A percentile compares a stretch with the other conserved stretches of the same genome.
Evolutionary conservation across 192 early-diverging fungal species (phyloP).

Genomic region (Mortierella claussenii): DNA sequence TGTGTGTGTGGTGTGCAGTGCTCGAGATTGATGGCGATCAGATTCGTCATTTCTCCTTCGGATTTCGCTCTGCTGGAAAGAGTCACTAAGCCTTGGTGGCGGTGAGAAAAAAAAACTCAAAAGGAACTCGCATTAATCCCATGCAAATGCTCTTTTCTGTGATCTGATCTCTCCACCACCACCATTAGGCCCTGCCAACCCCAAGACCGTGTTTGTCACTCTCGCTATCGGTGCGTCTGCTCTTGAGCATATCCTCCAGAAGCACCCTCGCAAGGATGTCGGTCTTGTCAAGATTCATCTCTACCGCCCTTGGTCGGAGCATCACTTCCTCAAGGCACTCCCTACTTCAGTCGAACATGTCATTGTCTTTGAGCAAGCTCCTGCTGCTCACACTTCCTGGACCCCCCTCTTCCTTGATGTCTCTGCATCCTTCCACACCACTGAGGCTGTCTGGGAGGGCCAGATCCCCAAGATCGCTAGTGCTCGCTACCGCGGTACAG

Average conservation of each 20-base stretch:
- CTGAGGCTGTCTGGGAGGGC: slow-evolving; percentile 56
- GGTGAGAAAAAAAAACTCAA: neutral
- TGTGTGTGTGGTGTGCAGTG: no score
- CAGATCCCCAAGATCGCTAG: slow-evolving; percentile 55
- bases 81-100: no score
- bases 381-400: slow-evolving; percentile 71
- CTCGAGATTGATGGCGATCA: slow-evolving; percentile 9
- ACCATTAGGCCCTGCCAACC: slow-evolving; percentile 57
- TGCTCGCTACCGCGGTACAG: slow-evolving; percentile 59
- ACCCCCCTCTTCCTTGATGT: slow-evolving; percentile 90
- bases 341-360: slow-evolving; percentile 73
- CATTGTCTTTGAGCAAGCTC: slow-evolving; percentile 72
- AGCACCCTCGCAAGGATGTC: slow-evolving; percentile 50
- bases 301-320: slow-evolving; percentile 80
- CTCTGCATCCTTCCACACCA: slow-evolving; percentile 72
- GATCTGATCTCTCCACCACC: slow-evolving; percentile 30
- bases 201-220: slow-evolving; percentile 80
- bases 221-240: slow-evolving; percentile 72
- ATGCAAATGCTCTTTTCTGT: neutral
- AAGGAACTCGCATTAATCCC: neutral
- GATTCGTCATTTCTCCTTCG: slow-evolving; percentile 35
- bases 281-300: slow-evolving; percentile 82
- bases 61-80: slow-evolving; percentile 48
- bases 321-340: slow-evolving; percentile 61
- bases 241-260: slow-evolving; percentile 56